These are phyloP conservation scores for Russula compacta DNA, from an alignment of 768 basidiomycete species.

Conservation along the genomic window DNA sequence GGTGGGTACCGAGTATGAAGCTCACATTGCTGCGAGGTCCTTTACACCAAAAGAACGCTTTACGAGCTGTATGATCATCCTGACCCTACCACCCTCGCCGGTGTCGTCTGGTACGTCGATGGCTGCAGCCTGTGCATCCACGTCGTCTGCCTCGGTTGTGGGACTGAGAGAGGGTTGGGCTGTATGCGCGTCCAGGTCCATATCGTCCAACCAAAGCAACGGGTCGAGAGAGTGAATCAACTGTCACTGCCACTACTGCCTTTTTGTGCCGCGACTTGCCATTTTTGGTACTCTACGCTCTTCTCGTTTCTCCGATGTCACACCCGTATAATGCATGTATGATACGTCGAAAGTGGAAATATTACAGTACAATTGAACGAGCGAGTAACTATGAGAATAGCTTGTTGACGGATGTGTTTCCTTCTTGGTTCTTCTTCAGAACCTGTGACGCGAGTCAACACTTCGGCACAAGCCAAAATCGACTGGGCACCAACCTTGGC, in stretches of 20 bases:
- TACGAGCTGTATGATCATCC: constrained; percentile 86
- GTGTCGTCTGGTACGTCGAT: constrained; percentile 34
- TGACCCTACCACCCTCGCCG: constrained; percentile 86
- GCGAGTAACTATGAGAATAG: constrained; percentile 60
- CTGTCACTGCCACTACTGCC: background rate
- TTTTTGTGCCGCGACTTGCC: background rate
- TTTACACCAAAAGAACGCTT: constrained; percentile 91
- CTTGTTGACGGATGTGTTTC: constrained; percentile 90
- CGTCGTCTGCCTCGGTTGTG: background rate
- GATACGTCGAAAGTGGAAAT: background rate
- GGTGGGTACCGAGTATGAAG: background rate
- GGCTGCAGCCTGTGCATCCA: constrained; percentile 8
- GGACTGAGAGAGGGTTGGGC: background rate
- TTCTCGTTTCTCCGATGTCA: background rate
- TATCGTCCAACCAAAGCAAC: background rate
- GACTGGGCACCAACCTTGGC: constrained; percentile 57
- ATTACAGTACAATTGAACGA: background rate
- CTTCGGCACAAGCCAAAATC: background rate
- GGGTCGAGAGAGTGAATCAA: background rate
- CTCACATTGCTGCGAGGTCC: constrained; percentile 90
- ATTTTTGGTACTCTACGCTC: background rate
- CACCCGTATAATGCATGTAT: too few species aligned
- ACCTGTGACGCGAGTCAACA: constrained; percentile 39
- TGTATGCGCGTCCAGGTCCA: background rate
- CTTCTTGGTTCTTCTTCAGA: constrained; percentile 94